Base-by-base conservation (phyloP, 768 basidiomycete genomes). In the Lactifluus volemus region DNA sequence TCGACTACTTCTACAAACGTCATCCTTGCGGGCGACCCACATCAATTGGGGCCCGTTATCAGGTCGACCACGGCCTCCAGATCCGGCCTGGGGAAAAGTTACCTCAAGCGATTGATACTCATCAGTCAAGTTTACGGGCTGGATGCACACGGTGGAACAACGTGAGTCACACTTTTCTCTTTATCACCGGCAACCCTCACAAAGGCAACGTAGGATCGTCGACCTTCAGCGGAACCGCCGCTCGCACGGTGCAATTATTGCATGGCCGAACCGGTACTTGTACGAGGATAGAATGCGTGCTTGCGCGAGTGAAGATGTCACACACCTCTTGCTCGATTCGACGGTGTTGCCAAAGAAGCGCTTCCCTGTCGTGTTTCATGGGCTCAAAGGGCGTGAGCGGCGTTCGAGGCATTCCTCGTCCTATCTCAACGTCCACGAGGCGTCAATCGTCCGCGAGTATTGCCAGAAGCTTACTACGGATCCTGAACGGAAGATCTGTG, bases 181-280 rank as follows among this genome's bases (percentile, higher is more conserved):
- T 17, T n/a, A 1, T 15, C 48, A 21, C 7, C 29, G 4, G 21
- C 45, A n/a, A 30, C 2, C 4, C 10, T 57, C 41, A 51, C 48
- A 19, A 14, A 5, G 12, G 0, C 65, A 73, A 52, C n/a, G n/a
- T 52, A 66, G 65, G 29, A 60, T 66, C 55, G 63, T 61, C 8
- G 44, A 17, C 38, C 63, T 66, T n/a, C 49, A 41, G 41, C 48
- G 49, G 53, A 66, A 66, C 19, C 59, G 57, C 17, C 63, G 65
- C 21, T 66, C 65, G 1, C 65, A 66, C 14, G 58, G 49, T 19
- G 73, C 74, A 5, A 85, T 87, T 44, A 70, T 85, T n/a, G 59
- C 73, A 1, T 85, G 80, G 70, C 76, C 84, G 2, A 86, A 86
- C 63, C 70, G 76, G n/a, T 59, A 67, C 53, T 75, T 78, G 63